Base-by-base conservation (phyloP, 192 early-diverging fungal species). In the Phycomyces blakesleeanus region DNA sequence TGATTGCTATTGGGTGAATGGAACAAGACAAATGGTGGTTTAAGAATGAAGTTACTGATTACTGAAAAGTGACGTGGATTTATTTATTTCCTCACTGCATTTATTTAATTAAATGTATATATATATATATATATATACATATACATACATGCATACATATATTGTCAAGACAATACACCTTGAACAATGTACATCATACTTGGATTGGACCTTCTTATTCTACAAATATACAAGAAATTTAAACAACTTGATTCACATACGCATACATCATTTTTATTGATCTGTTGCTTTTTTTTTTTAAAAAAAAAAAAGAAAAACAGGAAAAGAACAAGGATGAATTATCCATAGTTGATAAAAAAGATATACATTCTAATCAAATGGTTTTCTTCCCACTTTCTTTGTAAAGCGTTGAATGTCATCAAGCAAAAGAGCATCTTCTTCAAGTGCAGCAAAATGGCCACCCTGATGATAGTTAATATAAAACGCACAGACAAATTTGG, bases 401-500 rank as follows among this genome's bases (percentile, higher is more conserved):
- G 57, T 59, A 61, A 68, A 71, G 12, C 47, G 58, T 21, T 72
- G 67, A n/a, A 87, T 56, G 26, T 88, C 86, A 49, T 72, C 64
- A 21, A 78, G 60, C 16, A 80, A 73, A 55, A 82, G 59, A 1
- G 71, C 77, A 9, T 81, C 80, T 18, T 72, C 57, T 63, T 89
- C 86, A 71, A 89, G 70, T 10, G 81, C 83, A 15, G 84, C 76
- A 68, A 89, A 89, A 55, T 87, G 87, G 3, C 87, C 87, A 41
- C 86, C 85, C 66, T 73, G 61, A 44, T 10, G 16, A 16, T 18
- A 7, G 29, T 34, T 7, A 34, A 34, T 34, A 41, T 41, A 14
- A 41, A 14, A 41, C 40, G 6, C 40, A 41, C 14, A 6, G 6
- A 10, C 14, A 41, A 41, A 41, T 10, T 41, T 10, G 40, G 40